phyloP scores from a whole-genome alignment of 1,284 basidiomycete genomes.

The Sporisorium graminicola region DNA sequence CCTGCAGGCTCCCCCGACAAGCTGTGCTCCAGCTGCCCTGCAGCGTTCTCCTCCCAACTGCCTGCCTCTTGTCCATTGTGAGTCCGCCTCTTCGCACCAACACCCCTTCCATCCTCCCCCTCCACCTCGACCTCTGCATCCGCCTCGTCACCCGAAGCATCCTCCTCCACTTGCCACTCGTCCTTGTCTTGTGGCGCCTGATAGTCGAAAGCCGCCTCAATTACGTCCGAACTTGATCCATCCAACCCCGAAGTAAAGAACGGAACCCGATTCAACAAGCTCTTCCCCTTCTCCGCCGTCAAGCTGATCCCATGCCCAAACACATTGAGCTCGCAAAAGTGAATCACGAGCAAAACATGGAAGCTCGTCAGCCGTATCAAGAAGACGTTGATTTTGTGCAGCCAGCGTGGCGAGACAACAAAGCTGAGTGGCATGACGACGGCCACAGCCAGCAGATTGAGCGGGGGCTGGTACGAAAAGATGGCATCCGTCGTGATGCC shows the following conservation, averaged over 20 bases:
- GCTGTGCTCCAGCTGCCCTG: conserved; percentile 19
- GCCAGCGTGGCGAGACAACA: conserved; percentile 53
- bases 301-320: conserved; percentile 54
- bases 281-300: conserved; percentile 52
- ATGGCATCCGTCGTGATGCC: conserved; percentile 88
- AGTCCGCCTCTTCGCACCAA: neutral
- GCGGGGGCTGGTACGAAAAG: conserved; percentile 91
- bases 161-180: conserved; percentile 23
- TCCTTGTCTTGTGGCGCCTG: conserved; percentile 24
- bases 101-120: neutral
- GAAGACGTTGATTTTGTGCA: conserved; percentile 75
- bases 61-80: conserved; percentile 7
- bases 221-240: conserved; percentile 33
- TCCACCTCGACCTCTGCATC: conserved; percentile 22
- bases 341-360: conserved; percentile 84
- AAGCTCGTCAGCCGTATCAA: conserved; percentile 81
- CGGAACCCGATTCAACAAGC: conserved; percentile 31
- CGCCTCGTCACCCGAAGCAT: conserved; percentile 18
- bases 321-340: conserved; percentile 82
- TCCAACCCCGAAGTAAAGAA: conserved; percentile 31
- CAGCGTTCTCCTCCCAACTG: conserved; percentile 36
- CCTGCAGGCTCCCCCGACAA: conserved; percentile 10
- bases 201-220: conserved; percentile 50
- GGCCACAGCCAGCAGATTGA: conserved; percentile 70
- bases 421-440: conserved; percentile 56